phyloP scores from a whole-genome alignment of 1,284 basidiomycete genomes.

The Rhizopogon parksii region DNA sequence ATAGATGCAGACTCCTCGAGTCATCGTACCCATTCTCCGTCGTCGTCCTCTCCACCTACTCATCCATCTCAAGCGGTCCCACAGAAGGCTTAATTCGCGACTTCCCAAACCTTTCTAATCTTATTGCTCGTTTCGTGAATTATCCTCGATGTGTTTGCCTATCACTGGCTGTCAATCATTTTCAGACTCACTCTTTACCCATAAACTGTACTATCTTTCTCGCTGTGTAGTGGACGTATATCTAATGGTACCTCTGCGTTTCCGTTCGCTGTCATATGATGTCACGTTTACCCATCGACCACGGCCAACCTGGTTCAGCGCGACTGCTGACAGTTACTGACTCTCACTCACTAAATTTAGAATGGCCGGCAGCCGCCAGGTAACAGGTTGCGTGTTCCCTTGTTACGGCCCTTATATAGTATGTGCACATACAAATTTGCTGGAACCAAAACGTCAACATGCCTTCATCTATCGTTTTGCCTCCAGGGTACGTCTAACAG shows the following conservation, averaged over 20 bases:
- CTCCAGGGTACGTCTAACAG: conserved; percentile 10
- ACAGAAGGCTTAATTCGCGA: neutral
- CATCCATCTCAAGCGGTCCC: too few relatives aligned
- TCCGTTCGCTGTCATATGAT: neutral
- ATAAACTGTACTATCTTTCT: neutral
- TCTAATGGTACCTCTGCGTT: neutral
- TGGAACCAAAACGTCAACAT: conserved; percentile 3
- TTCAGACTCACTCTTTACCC: neutral
- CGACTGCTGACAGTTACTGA: neutral
- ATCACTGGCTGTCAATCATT: conserved; percentile 1
- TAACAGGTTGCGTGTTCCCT: neutral
- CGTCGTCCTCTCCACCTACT: neutral
- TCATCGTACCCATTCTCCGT: neutral
- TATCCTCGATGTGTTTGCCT: neutral
- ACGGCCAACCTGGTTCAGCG: too few relatives aligned
- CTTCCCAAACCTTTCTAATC: neutral
- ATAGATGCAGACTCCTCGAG: conserved; percentile 1
- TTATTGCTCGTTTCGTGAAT: neutral
- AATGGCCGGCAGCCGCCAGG: neutral
- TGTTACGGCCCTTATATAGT: neutral
- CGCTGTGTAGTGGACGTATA: neutral
- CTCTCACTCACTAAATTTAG: neutral
- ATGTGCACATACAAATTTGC: too few relatives aligned
- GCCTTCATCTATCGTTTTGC: conserved; percentile 11
- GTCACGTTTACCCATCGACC: too few relatives aligned